phyloP scores from a whole-genome alignment of 352 stramenopile genomes.

The Phytophthora fragariae region DNA sequence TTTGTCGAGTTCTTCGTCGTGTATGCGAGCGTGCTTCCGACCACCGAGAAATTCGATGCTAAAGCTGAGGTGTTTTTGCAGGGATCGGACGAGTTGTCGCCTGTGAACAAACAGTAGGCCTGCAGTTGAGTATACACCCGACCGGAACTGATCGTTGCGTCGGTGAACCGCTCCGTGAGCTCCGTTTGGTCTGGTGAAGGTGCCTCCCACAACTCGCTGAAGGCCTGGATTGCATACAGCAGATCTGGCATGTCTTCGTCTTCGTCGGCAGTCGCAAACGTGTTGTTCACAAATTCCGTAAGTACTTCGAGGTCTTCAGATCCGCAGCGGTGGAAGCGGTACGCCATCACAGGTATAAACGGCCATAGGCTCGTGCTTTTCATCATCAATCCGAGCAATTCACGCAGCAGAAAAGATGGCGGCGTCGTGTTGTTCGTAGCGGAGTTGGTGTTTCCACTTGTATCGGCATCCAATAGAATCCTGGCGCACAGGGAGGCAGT shows the following conservation, averaged over 20 bases:
- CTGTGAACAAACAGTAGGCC: conserved; percentile 72
- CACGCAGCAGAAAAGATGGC: conserved; percentile 52
- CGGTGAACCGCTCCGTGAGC: conserved; percentile 57
- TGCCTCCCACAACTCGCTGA: conserved; percentile 80
- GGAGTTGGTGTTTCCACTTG: conserved; percentile 17
- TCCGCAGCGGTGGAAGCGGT: conserved; percentile 63
- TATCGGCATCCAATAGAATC: conserved; percentile 28
- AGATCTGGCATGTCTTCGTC: conserved; percentile 40
- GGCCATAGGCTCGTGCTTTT: conserved; percentile 52
- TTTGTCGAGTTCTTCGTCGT: conserved; percentile 28
- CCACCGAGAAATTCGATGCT: conserved; percentile 9
- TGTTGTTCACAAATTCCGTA: conserved; percentile 36
- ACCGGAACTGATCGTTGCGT: conserved; percentile 55
- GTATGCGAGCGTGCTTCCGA: conserved; percentile 46
- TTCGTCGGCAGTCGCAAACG: conserved; percentile 22
- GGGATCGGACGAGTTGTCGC: conserved; percentile 43
- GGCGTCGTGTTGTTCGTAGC: conserved; percentile 26
- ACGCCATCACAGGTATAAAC: conserved; percentile 72
- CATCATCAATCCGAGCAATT: conserved; percentile 61
- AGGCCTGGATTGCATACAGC: conserved; percentile 68
- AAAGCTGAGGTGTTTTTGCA: conserved; percentile 34
- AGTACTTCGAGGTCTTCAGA: conserved; percentile 56
- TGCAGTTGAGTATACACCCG: conserved; percentile 52
- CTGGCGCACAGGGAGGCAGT: conserved; percentile 33
- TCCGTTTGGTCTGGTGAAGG: conserved; percentile 53